Evolutionary conservation across 2,329 filamentous ascomycete species (phyloP).

Genomic region (Alternaria longipes): DNA sequence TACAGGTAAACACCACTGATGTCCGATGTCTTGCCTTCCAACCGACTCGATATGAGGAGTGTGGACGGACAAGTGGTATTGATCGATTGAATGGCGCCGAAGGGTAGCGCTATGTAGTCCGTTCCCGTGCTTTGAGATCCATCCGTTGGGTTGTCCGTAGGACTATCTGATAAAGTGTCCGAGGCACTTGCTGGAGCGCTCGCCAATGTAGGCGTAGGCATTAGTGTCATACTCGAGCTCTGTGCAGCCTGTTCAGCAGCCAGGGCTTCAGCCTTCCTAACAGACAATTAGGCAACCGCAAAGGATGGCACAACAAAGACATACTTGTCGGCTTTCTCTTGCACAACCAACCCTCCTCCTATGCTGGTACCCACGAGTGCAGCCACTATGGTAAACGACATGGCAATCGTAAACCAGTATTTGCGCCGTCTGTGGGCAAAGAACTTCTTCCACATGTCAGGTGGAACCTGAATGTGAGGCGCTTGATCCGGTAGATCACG

Average conservation of each 20-base stretch:
- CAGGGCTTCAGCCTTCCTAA: conserved; percentile 1
- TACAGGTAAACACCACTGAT: conserved; percentile 11
- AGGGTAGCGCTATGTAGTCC: background rate
- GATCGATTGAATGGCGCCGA: conserved; percentile 9
- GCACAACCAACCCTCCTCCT: conserved; percentile 7
- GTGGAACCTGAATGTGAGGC: background rate
- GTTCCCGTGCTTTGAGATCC: background rate
- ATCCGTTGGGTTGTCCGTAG: background rate
- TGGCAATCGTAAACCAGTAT: background rate
- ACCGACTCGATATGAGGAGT: conserved; percentile 2
- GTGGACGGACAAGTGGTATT: conserved; percentile 11
- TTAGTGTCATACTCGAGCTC: background rate
- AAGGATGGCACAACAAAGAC: background rate
- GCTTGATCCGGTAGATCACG: conserved; percentile 3
- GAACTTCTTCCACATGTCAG: conserved; percentile 11
- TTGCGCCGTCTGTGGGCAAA: conserved; percentile 8
- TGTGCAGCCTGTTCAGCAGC: background rate
- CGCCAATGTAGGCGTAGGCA: background rate
- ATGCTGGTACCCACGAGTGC: conserved; percentile 6
- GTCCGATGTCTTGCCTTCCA: conserved; percentile 5
- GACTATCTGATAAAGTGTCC: background rate
- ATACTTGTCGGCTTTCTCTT: conserved; percentile 12
- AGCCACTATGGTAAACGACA: conserved; percentile 2
- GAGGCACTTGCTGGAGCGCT: background rate
- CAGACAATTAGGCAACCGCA: background rate